Conservation (phyloP, 805 yeast genomes). For the Saccharomycopsis babjevae region DNA sequence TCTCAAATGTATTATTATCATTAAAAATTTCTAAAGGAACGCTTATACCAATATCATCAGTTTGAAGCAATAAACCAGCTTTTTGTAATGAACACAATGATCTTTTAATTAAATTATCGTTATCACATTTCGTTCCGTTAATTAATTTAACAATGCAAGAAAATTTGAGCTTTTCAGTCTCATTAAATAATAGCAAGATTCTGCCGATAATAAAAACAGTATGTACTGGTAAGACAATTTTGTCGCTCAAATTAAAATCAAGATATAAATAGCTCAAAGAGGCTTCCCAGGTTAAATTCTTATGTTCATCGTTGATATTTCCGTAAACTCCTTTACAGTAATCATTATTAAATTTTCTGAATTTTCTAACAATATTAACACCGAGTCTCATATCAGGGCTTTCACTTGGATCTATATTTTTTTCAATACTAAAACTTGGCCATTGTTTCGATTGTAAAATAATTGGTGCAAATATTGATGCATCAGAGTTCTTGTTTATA, state of each 20-base stretch:
- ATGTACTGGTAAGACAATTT: not conserved
- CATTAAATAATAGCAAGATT: slow-evolving; percentile 12
- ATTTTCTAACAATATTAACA: not conserved
- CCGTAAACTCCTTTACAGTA: not conserved
- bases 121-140: not conserved
- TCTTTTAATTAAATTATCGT: slow-evolving; percentile 10
- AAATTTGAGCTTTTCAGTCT: slow-evolving; percentile 2
- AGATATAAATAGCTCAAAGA: slow-evolving; percentile 12
- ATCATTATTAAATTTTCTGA: not conserved
- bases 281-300: slow-evolving; percentile 11
- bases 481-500: not conserved
- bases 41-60: not conserved
- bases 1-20: not conserved
- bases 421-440: not conserved
- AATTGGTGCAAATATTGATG: not conserved
- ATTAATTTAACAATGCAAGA: not conserved
- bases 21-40: not conserved
- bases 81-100: slow-evolving; percentile 8
- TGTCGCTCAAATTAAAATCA: slow-evolving; percentile 3
- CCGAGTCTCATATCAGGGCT: not conserved
- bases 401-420: not conserved
- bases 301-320: slow-evolving; percentile 1
- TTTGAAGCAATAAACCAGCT: slow-evolving; percentile 4
- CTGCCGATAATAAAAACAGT: slow-evolving; percentile 13
- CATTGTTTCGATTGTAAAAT: not conserved